Evolutionary conservation across 257 asterid genomes (phyloP).

Genomic region (Cordia subcordata): DNA sequence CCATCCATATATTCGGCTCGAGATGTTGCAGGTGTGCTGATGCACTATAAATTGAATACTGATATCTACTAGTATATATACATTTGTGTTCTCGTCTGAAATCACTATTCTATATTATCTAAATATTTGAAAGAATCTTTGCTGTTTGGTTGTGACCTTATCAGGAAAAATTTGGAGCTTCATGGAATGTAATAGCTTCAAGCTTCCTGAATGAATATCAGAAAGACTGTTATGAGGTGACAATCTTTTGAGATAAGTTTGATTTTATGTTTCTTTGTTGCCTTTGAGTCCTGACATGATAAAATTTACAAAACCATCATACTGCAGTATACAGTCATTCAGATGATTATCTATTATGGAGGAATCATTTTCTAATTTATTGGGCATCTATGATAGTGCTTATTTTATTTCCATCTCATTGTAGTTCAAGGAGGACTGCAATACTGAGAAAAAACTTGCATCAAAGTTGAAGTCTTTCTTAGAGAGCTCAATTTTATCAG

Average conservation of each 20-base stretch:
- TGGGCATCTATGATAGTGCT: not conserved
- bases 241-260: constrained; percentile 8
- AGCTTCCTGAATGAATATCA: constrained; percentile 62
- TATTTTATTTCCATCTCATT: constrained; percentile 4
- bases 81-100: not conserved
- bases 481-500: constrained; percentile 57
- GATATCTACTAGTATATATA: not conserved
- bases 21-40: constrained; percentile 46
- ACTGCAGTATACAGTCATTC: no score
- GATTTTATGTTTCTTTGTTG: not conserved
- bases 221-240: constrained; percentile 78
- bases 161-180: constrained; percentile 85
- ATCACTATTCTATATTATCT: not conserved
- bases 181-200: constrained; percentile 79
- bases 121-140: not conserved
- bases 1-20: constrained; percentile 62
- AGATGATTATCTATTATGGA: no score
- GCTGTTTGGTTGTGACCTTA: constrained; percentile 20
- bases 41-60: not conserved
- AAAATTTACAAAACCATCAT: no score
- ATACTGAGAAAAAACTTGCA: constrained; percentile 79
- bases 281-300: not conserved
- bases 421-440: constrained; percentile 90
- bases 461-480: constrained; percentile 64
- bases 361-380: no score